Percentiles rank a stretch among this genome's conserved stretches.
Evolutionary conservation across 1,284 basidiomycete species (phyloP).

Genomic region (Boletellus deceptivus): DNA sequence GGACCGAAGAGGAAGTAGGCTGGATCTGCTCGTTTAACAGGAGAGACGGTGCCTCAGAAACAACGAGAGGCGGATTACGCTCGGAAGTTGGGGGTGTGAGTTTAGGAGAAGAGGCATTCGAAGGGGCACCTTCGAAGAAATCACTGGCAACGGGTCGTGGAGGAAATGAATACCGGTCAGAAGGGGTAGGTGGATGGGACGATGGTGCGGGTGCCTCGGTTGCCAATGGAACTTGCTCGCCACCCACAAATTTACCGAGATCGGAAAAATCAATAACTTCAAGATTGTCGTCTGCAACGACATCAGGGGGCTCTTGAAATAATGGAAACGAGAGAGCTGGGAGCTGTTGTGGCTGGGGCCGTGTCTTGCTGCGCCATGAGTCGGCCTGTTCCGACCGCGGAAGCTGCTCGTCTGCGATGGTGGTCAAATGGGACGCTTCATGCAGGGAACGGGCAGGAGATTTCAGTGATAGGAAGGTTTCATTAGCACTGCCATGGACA

Average conservation of each 20-base stretch:
- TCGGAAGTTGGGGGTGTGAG: conserved; percentile 22
- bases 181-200: conserved; percentile 17
- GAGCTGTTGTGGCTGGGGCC: conserved; percentile 27
- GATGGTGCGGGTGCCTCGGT: conserved; percentile 15
- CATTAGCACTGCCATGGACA: conserved; percentile 7
- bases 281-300: conserved; percentile 54
- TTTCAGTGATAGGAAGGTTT: conserved; percentile 35
- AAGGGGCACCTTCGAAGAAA: conserved; percentile 56
- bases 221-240: conserved; percentile 19
- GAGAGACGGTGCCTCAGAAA: conserved; percentile 17
- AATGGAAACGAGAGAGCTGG: conserved; percentile 37
- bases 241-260: conserved; percentile 63
- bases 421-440: conserved; percentile 27
- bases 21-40: conserved; percentile 11
- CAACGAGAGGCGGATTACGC: conserved; percentile 15
- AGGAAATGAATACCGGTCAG: conserved; percentile 22
- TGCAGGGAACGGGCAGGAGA: conserved; percentile 25
- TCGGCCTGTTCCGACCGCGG: conserved; percentile 43
- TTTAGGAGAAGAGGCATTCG: conserved; percentile 38
- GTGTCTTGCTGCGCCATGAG: conserved; percentile 62
- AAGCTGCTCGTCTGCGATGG: conserved; percentile 18
- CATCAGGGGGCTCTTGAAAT: conserved; percentile 45
- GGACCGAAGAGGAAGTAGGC: background rate
- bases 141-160: conserved; percentile 60
- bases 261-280: conserved; percentile 79